These are phyloP conservation scores for Trichoderma guizhouense DNA, from an alignment of 2,329 filamentous ascomycete species.

Conservation along the genomic window DNA sequence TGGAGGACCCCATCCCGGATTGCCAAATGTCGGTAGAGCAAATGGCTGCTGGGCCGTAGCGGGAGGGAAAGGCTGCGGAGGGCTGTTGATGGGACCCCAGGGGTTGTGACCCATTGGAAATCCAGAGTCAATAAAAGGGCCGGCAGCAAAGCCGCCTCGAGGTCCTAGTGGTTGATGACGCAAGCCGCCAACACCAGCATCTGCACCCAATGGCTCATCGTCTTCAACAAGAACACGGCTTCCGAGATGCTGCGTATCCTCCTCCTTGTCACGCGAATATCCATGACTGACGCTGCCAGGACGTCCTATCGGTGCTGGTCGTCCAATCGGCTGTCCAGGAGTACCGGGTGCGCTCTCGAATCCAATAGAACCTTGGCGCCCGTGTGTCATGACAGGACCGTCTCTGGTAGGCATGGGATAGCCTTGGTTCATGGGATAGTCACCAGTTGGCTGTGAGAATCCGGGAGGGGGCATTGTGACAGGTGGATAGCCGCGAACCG, in stretches of 20 bases:
- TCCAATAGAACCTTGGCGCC: constrained; percentile 70
- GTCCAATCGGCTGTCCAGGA: constrained; percentile 69
- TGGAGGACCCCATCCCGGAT: constrained; percentile 38
- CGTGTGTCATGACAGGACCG: constrained; percentile 50
- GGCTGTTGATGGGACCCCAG: constrained; percentile 40
- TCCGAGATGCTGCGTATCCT: constrained; percentile 77
- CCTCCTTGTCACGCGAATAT: constrained; percentile 52
- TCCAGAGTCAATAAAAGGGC: constrained; percentile 41
- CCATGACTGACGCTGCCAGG: constrained; percentile 69
- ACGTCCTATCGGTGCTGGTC: constrained; percentile 83
- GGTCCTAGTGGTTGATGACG: constrained; percentile 52
- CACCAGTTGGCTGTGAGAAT: constrained; percentile 32
- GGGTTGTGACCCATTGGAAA: constrained; percentile 39
- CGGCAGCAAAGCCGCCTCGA: constrained; percentile 40
- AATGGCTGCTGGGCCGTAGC: constrained; percentile 35
- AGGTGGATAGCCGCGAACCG: constrained; percentile 43
- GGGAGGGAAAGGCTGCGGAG: constrained; percentile 40
- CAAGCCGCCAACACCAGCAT: constrained; percentile 32
- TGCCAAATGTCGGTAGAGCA: constrained; percentile 47
- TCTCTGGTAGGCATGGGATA: constrained; percentile 35
- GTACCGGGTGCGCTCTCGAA: constrained; percentile 55
- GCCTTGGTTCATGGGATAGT: constrained; percentile 30
- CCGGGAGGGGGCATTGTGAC: constrained; percentile 37
- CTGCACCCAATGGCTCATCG: constrained; percentile 50
- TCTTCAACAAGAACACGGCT: constrained; percentile 86